phyloP scores from a whole-genome alignment of 345 rosid species.

The Physaria fendleri region DNA sequence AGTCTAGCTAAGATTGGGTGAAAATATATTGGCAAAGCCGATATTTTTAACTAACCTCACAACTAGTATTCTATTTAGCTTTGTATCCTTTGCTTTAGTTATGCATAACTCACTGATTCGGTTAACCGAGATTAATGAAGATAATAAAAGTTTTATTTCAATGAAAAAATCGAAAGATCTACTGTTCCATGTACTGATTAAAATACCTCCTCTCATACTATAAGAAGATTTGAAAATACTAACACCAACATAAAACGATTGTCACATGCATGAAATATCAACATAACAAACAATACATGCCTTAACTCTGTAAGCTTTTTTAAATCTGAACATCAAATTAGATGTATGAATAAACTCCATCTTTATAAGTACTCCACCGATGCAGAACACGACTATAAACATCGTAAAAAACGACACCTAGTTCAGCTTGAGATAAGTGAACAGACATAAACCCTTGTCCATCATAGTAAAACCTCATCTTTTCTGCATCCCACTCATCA shows the following conservation, averaged over 20 bases:
- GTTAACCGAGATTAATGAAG: no score
- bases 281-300: not conserved
- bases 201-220: not conserved
- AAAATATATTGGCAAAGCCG: no score
- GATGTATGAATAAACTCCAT: conserved; percentile 3
- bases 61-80: no score
- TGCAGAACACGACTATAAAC: conserved; percentile 48
- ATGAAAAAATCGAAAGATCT: no score
- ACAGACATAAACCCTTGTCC: conserved; percentile 84
- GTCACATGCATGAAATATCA: not conserved
- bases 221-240: not conserved
- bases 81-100: no score
- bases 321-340: not conserved
- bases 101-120: no score
- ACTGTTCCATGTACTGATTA: not conserved
- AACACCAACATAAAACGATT: not conserved
- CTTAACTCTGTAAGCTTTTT: not conserved
- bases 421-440: conserved; percentile 23
- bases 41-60: no score
- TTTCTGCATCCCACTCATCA: conserved; percentile 19
- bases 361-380: conserved; percentile 34
- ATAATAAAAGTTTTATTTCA: no score
- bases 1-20: no score
- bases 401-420: conserved; percentile 42
- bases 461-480: conserved; percentile 54